A percentile compares a stretch with the other conserved stretches of the same genome.
These are phyloP conservation scores for Rhizophlyctis rosea DNA, from an alignment of 192 early-diverging fungal genomes.

Conservation along the genomic window DNA sequence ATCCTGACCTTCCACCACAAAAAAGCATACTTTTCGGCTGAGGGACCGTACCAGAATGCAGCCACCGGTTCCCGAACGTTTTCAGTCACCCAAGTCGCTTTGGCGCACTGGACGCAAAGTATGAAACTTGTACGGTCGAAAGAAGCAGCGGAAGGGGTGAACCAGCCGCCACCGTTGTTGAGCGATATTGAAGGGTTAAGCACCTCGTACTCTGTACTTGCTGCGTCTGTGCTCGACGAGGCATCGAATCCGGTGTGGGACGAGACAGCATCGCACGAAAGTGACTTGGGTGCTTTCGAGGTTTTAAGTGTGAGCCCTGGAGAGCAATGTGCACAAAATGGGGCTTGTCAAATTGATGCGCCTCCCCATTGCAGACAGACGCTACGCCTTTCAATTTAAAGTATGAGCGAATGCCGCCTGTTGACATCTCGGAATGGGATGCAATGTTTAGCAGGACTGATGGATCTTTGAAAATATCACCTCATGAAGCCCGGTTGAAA, in stretches of 20 bases:
- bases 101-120: neutral
- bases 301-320: neutral
- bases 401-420: neutral
- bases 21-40: neutral
- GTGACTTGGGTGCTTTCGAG: neutral
- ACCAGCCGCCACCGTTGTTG: neutral
- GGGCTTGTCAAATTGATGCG: neutral
- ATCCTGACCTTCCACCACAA: neutral
- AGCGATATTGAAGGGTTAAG: neutral
- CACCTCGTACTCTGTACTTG: neutral
- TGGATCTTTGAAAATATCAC: neutral
- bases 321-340: neutral
- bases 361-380: neutral
- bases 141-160: neutral
- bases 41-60: neutral
- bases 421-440: neutral
- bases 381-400: no score
- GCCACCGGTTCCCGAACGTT: neutral
- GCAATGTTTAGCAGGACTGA: neutral
- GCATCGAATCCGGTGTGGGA: neutral
- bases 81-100: neutral
- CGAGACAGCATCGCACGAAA: neutral
- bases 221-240: neutral
- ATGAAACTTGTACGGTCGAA: neutral
- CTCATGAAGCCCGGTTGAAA: no score